Evolutionary conservation across 352 stramenopile genomes (phyloP).

Genomic region (Globisporangium yorkense): DNA sequence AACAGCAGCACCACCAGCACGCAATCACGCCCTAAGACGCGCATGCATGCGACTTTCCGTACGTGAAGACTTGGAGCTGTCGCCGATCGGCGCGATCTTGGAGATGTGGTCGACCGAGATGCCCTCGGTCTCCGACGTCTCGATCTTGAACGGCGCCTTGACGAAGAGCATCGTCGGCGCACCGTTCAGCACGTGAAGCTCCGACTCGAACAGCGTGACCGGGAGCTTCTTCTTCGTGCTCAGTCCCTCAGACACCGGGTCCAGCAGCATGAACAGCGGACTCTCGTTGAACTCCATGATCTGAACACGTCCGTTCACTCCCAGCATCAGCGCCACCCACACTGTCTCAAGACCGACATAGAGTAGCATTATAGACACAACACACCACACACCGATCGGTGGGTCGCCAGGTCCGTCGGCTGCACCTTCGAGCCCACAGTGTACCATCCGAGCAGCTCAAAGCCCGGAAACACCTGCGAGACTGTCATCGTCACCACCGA

Average conservation of each 20-base stretch:
- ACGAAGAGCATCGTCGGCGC: conserved; percentile 88
- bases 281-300: conserved; percentile 87
- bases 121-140: conserved; percentile 82
- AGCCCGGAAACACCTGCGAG: conserved; percentile 80
- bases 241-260: conserved; percentile 49
- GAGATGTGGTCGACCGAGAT: conserved; percentile 88
- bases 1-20: not conserved
- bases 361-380: not conserved
- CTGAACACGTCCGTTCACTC: conserved; percentile 17
- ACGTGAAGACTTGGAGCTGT: conserved; percentile 70
- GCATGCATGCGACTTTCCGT: conserved; percentile 4
- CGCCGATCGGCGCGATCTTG: conserved; percentile 71
- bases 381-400: conserved; percentile 42
- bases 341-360: no score
- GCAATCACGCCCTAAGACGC: conserved; percentile 5
- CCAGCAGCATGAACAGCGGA: conserved; percentile 73
- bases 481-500: conserved; percentile 21
- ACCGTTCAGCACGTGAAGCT: conserved; percentile 81
- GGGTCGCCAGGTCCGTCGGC: conserved; percentile 66
- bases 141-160: conserved; percentile 82
- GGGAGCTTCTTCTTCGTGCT: conserved; percentile 87
- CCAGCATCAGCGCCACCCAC: not conserved
- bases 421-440: conserved; percentile 66
- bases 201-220: conserved; percentile 80
- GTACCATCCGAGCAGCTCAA: conserved; percentile 89